Conservation (phyloP, 495 filamentous ascomycete species). For the Penicillium psychrofluorescens region DNA sequence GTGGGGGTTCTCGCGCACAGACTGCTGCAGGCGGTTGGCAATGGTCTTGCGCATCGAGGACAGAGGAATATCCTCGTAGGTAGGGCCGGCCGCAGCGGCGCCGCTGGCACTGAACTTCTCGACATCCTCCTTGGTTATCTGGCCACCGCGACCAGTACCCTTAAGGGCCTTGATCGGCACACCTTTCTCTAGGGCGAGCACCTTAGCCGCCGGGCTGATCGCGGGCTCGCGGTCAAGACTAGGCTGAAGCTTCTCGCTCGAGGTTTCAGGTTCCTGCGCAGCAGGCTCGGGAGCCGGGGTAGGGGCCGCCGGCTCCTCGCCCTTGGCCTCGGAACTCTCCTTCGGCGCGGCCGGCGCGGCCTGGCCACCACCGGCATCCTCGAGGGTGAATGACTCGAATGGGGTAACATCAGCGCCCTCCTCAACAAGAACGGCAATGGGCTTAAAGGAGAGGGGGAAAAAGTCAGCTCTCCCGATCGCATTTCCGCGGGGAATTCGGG, state of each 20-base stretch:
- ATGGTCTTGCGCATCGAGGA: conserved; percentile 98
- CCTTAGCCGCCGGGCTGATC: conserved; percentile 68
- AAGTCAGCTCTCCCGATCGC: conserved; percentile 4
- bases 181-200: conserved; percentile 78
- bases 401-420: conserved; percentile 77
- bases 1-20: conserved; percentile 87
- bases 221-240: conserved; percentile 72
- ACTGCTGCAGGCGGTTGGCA: conserved; percentile 82
- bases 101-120: conserved; percentile 66
- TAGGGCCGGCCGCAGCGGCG: conserved; percentile 48
- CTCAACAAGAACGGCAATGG: conserved; percentile 92
- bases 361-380: conserved; percentile 87
- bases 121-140: conserved; percentile 85
- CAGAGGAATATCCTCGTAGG: conserved; percentile 78
- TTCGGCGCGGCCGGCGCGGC: conserved; percentile 49
- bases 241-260: conserved; percentile 71
- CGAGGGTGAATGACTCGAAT: conserved; percentile 80
- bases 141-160: conserved; percentile 79
- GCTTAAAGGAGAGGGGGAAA: conserved; percentile 49
- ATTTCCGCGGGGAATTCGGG: conserved; percentile 17
- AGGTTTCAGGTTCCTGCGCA: conserved; percentile 64
- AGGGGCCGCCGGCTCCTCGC: conserved; percentile 52
- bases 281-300: conserved; percentile 50
- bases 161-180: conserved; percentile 73
- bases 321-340: conserved; percentile 51